Evolutionary conservation across 148 eudicot genomes (phyloP).

Genomic region (Vaccinium macrocarpon): DNA sequence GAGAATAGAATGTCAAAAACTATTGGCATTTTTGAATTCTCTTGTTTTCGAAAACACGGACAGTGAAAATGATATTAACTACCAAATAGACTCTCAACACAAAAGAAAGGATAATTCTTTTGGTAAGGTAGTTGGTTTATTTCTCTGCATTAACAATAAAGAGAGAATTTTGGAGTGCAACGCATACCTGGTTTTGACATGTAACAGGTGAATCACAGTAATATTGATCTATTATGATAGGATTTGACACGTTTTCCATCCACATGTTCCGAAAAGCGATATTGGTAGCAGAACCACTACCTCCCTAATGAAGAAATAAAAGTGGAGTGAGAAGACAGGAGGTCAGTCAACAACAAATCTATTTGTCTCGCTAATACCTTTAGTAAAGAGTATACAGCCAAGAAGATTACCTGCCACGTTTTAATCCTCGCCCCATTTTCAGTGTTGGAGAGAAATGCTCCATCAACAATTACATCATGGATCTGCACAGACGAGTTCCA

Average conservation of each 20-base stretch:
- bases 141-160: background rate
- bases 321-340: background rate
- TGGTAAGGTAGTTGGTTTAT: background rate
- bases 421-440: conserved; percentile 87
- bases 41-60: background rate
- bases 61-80: background rate
- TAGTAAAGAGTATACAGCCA: background rate
- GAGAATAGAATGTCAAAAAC: background rate
- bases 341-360: background rate
- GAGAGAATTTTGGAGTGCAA: background rate
- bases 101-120: background rate
- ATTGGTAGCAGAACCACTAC: conserved; percentile 65
- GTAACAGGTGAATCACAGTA: conserved; percentile 63
- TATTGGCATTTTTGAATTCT: too few relatives aligned
- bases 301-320: conserved; percentile 55
- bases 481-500: conserved; percentile 47
- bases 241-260: conserved; percentile 89
- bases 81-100: background rate
- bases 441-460: conserved; percentile 62
- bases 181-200: conserved; percentile 74
- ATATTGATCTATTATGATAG: conserved; percentile 85
- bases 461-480: conserved; percentile 54
- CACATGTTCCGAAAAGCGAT: conserved; percentile 55
- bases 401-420: conserved; percentile 84
- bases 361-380: background rate